Percentiles rank a stretch among this genome's conserved stretches.
These are phyloP conservation scores for Bipolaris victoriae DNA, from an alignment of 2,329 filamentous ascomycete genomes.

Conservation along the genomic window DNA sequence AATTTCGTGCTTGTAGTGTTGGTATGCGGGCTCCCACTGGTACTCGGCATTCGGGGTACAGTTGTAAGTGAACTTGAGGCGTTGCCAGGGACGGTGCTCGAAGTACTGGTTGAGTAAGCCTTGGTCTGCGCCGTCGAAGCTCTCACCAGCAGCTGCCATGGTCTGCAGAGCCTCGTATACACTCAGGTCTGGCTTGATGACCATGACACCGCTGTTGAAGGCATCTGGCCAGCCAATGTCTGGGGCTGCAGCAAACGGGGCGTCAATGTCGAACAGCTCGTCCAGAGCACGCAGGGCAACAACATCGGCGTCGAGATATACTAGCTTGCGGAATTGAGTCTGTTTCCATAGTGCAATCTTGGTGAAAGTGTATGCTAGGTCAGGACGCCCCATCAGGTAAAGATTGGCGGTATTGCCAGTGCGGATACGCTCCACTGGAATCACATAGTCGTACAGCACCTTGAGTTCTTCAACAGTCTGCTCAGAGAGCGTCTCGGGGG, in stretches of 20 bases:
- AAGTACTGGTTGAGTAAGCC: constrained; percentile 96
- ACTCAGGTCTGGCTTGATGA: constrained; percentile 80
- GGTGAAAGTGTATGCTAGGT: constrained; percentile 91
- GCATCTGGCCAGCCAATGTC: constrained; percentile 98
- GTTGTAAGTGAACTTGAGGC: constrained; percentile 94
- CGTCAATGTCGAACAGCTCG: constrained; percentile 78
- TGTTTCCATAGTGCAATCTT: constrained; percentile 96
- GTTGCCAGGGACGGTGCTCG: constrained; percentile 74
- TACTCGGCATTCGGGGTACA: constrained; percentile 96
- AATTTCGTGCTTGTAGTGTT: constrained; percentile 88
- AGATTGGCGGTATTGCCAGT: constrained; percentile 83
- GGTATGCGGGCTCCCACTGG: constrained; percentile 94
- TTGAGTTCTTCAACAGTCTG: constrained; percentile 80
- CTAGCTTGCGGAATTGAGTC: constrained; percentile 86
- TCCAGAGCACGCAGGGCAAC: constrained; percentile 90
- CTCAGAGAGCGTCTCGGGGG: constrained; percentile 75
- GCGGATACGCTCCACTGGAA: constrained; percentile 79
- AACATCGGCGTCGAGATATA: constrained; percentile 93
- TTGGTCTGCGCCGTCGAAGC: constrained; percentile 97
- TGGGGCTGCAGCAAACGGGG: constrained; percentile 74
- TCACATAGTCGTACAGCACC: constrained; percentile 85
- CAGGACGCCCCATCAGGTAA: constrained; percentile 86
- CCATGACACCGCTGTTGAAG: constrained; percentile 99
- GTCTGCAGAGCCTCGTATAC: constrained; percentile 86
- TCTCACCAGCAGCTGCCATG: constrained; percentile 84